Conservation (phyloP, 108 stramenopile species). For the Nitzschia sp. region DNA sequence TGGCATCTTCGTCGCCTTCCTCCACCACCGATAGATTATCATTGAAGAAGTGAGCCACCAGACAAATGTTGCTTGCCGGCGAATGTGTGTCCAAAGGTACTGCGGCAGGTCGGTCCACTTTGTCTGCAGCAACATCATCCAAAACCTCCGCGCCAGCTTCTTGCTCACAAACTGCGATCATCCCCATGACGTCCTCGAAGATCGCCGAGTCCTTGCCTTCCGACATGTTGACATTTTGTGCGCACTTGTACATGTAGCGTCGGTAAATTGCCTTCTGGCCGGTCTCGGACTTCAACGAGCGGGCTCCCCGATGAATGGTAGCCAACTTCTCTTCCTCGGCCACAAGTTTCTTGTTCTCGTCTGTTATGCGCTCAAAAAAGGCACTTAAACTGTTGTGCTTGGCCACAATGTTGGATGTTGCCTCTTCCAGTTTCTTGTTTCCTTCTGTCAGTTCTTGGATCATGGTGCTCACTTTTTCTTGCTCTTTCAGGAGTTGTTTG, state of each 20-base stretch:
- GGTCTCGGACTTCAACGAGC: background rate
- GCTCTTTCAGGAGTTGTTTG: background rate
- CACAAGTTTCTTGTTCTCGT: background rate
- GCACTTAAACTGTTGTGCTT: background rate
- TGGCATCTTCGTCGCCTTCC: slow-evolving; percentile 1
- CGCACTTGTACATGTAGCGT: slow-evolving; percentile 8
- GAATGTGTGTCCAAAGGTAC: background rate
- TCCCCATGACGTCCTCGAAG: background rate
- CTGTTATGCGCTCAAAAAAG: background rate
- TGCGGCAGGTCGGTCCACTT: background rate
- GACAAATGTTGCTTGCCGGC: background rate
- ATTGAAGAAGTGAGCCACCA: background rate
- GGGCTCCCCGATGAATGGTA: slow-evolving; percentile 1
- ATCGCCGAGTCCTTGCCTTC: background rate
- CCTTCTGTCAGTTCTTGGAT: background rate
- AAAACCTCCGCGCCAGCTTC: background rate
- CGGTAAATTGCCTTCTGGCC: background rate
- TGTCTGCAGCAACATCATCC: background rate
- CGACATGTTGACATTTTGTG: background rate
- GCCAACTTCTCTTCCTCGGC: background rate
- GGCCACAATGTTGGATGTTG: background rate
- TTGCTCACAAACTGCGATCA: background rate
- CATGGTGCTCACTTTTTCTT: background rate
- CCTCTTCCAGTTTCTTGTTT: background rate
- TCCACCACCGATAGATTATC: background rate